Percentiles rank a stretch among this genome's conserved stretches.
These are phyloP conservation scores for Fonsecaea nubica DNA, from an alignment of 2,329 filamentous ascomycete species.

Conservation along the genomic window DNA sequence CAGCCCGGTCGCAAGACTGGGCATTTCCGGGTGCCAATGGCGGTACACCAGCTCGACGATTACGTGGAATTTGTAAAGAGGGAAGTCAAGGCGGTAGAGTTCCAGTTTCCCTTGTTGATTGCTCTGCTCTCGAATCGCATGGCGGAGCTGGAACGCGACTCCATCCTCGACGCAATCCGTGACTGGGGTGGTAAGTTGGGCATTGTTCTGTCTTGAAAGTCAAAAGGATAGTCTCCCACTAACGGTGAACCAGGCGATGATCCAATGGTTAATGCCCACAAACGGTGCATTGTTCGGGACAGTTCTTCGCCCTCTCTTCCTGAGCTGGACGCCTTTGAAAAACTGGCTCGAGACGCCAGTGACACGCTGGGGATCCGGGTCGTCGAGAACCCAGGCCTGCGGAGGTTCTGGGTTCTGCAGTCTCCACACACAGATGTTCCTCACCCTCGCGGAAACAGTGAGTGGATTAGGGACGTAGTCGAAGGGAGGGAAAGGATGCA, in stretches of 20 bases:
- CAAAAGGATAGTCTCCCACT: neutral
- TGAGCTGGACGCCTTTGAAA: slow-evolving; percentile 3
- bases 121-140: slow-evolving; percentile 10
- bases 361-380: slow-evolving; percentile 1
- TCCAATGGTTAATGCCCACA: slow-evolving; percentile 8
- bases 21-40: neutral
- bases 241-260: neutral
- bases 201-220: neutral
- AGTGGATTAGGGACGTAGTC: neutral
- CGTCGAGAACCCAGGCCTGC: neutral
- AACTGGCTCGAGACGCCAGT: neutral
- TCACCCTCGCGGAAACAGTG: neutral
- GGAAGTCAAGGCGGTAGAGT: neutral
- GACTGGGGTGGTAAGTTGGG: slow-evolving; percentile 1
- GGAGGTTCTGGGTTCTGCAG: neutral
- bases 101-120: slow-evolving; percentile 17
- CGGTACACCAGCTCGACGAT: neutral
- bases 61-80: slow-evolving; percentile 6
- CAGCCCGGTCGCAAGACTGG: neutral
- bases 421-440: neutral
- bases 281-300: slow-evolving; percentile 3
- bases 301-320: neutral
- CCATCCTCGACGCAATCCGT: slow-evolving; percentile 8
- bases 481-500: neutral
- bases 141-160: slow-evolving; percentile 3